Conservation (phyloP, 176 grass and related monocot genomes). For the Secale cereale region DNA sequence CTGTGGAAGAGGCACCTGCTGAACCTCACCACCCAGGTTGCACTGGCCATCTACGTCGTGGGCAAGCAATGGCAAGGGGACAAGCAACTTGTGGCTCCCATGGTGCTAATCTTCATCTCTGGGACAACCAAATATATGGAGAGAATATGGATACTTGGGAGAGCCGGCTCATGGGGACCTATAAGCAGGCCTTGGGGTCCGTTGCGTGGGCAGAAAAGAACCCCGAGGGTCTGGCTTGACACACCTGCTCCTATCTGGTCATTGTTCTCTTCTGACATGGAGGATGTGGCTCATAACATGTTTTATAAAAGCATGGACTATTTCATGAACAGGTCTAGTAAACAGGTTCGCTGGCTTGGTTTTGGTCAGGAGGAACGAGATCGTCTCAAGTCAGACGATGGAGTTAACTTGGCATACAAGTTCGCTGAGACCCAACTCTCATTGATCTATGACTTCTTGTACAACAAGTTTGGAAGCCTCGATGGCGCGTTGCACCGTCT, state of each 20-base stretch:
- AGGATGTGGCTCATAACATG: not conserved
- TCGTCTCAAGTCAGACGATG: not conserved
- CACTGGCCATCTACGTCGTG: constrained; percentile 17
- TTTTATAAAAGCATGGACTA: no score
- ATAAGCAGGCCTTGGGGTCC: not conserved
- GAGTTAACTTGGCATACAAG: not conserved
- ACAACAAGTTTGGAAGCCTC: not conserved
- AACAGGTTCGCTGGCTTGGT: rapidly evolving
- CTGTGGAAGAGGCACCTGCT: constrained; percentile 42
- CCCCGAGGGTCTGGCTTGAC: no score
- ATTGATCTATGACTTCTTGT: not conserved
- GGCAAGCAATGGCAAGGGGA: not conserved
- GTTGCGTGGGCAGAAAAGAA: no score
- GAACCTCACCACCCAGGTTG: constrained; percentile 6
- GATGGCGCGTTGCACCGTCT: not conserved
- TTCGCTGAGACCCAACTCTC: not conserved
- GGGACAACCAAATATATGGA: constrained; percentile 31
- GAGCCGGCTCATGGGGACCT: not conserved
- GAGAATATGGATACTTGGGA: constrained; percentile 24
- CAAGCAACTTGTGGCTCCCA: constrained; percentile 4
- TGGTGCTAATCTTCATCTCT: constrained; percentile 16
- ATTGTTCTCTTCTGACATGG: not conserved
- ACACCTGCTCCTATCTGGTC: rapidly evolving
- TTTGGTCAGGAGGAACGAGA: rapidly evolving
- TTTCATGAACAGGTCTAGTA: no score